A percentile compares a stretch with the other conserved stretches of the same genome.
phyloP scores from a whole-genome alignment of 495 filamentous ascomycete species.

The Diplogelasinospora grovesii region DNA sequence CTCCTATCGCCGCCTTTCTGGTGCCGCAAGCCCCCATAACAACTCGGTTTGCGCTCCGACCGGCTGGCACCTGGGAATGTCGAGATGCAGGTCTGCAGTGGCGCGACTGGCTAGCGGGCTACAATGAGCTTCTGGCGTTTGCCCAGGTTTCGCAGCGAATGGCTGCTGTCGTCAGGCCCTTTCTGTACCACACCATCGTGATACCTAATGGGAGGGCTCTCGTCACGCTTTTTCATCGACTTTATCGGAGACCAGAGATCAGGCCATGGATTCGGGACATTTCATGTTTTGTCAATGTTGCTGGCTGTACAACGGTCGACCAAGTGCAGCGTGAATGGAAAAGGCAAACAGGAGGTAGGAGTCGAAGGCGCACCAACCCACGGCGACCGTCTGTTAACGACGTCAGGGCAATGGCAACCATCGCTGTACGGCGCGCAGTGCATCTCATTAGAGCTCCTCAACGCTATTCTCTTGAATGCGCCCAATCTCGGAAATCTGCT shows the following conservation, averaged over 20 bases:
- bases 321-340: constrained; percentile 14
- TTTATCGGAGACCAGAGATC: constrained; percentile 16
- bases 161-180: constrained; percentile 23
- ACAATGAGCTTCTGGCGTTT: constrained; percentile 18
- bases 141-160: constrained; percentile 26
- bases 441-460: constrained; percentile 20
- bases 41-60: constrained; percentile 25
- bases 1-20: constrained; percentile 23
- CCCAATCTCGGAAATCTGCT: constrained; percentile 22
- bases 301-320: constrained; percentile 9
- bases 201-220: constrained; percentile 17
- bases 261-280: constrained; percentile 24
- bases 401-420: constrained; percentile 13
- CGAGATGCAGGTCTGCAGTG: constrained; percentile 24
- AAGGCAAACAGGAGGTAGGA: constrained; percentile 22
- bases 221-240: constrained; percentile 15
- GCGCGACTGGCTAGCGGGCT: constrained; percentile 19
- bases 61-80: constrained; percentile 26
- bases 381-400: constrained; percentile 11
- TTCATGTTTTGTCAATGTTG: constrained; percentile 22
- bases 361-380: constrained; percentile 1
- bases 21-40: constrained; percentile 19
- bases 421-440: constrained; percentile 1
- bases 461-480: constrained; percentile 13
- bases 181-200: constrained; percentile 27